Base-by-base conservation (phyloP, 345 rosid genomes). In the Schrenkiella parvula region DNA sequence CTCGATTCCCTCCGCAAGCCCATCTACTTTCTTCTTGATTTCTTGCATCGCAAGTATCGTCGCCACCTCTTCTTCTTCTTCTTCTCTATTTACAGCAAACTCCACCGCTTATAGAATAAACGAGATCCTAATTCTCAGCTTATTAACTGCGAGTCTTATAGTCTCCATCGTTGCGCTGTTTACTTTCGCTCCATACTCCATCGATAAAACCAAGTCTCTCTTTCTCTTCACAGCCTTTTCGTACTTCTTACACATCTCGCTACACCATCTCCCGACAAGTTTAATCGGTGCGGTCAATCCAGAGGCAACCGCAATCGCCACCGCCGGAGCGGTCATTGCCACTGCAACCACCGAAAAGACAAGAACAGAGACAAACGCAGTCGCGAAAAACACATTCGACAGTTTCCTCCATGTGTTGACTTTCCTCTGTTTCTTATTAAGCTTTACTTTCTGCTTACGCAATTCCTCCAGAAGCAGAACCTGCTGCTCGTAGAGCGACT, bases 321-420 rank as follows among this genome's bases (percentile, higher is more conserved):
- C 72, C 8, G 88, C 86, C 0, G 96, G 92, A 21, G 86, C 88
- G 4, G 83, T 79, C 70, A 88, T 46, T 4, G 93, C 87, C 43
- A 89, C 97, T 39, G 89, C 88, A 68, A 84, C 91, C 14, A 93
- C 96, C 0, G 96, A 87, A 67, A 90, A 77, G 44, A 90, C 80
- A 60, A 89, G 38, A 6, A 83, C 88, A 21, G 96, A 79, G 13
- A 93, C 85, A 21, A 86, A 84, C 8, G 85, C 78, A 2, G 92
- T 64, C 6, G 69, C 87, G 44, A 93, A 90, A 57, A 93, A 55
- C 37, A 85, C 87, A 31, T 87, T 87, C 0, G 97, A 79, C 42
- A 93, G 66, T 71, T 38, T 89, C 83, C 68, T 86, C 97, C 96
- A 89, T 52, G 83, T 77, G 76, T 87, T 81, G 72, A 80, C 8